Base-by-base conservation (phyloP, 495 filamentous ascomycete genomes). In the Penicillium coffeae region DNA sequence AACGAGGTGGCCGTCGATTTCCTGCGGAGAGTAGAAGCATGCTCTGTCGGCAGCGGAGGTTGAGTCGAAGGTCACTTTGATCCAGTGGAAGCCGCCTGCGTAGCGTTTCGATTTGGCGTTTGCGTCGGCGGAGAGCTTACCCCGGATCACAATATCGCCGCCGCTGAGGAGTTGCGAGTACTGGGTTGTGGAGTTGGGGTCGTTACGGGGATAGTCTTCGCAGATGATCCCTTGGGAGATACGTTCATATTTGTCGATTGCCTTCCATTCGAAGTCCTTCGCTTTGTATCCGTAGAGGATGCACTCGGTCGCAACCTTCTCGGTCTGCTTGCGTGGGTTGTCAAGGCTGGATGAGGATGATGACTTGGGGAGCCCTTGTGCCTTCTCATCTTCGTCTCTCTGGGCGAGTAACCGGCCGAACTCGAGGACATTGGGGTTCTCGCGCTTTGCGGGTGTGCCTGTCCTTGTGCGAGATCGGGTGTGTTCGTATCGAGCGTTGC, bases 11-110 rank as follows among this genome's bases (percentile, higher is more conserved):
- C 88, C 89, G 39, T 87, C 76, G 32, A 95, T 82, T 45, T 76
- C 76, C 63, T 90, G 86, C 1, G 90, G 90, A 27, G 86, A 90
- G 52, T 78, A 76, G 52, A 83, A 86, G 44, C 83, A 72, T 18
- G 89, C 90, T 30, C 81, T 75, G 40, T 90, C 87, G 15, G 89
- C 90, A 3, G 89, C 84, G 48, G 85, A 79, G 25, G 81, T 75
- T 5, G 86, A 89, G 66, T 94, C 88, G 54, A 92, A 96, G 1
- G 90, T 96, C 42, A 96, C 77, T 59, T 95, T 95, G 55, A 96
- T 88, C 90, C 90, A 96, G 69, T 90, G 81, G 50, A 83, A 78
- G 13, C 90, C 90, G 45, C 88, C 84, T 16, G 83, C 82, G 51
- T 86, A 87, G 39, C 72, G 77, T 66, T 86, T 88, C 48, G 88